Conservation (phyloP, 2,329 filamentous ascomycete species). For the Pestalotiopsis sp. region DNA sequence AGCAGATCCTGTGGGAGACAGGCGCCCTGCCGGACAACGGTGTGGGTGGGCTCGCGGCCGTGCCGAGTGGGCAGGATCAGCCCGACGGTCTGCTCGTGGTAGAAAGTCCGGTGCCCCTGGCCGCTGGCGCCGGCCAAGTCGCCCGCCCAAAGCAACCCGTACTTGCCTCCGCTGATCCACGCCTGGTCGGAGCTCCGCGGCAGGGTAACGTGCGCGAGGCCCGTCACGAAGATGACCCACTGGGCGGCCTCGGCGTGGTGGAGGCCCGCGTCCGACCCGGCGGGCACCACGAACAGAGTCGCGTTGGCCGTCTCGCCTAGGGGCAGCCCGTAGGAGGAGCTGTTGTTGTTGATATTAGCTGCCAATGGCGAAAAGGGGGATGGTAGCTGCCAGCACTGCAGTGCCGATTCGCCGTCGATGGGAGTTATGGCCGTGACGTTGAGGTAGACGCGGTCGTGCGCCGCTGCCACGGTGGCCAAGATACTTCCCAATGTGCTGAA, state of each 20-base stretch:
- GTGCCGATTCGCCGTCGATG: background rate
- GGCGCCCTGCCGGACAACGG: conserved; percentile 1
- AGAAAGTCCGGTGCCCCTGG: conserved; percentile 5
- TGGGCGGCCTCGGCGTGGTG: conserved; percentile 6
- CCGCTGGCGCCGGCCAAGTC: background rate
- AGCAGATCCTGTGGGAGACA: conserved; percentile 6
- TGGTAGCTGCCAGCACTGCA: conserved; percentile 13
- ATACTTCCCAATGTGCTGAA: background rate
- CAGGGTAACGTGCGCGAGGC: conserved; percentile 7
- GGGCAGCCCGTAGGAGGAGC: background rate
- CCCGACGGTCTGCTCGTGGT: conserved; percentile 5
- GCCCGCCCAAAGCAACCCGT: conserved; percentile 6
- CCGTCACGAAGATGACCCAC: conserved; percentile 4
- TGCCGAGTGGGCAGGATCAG: background rate
- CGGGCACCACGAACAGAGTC: background rate
- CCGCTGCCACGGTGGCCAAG: background rate
- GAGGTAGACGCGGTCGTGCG: background rate
- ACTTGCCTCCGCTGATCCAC: conserved; percentile 13
- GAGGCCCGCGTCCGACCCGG: background rate
- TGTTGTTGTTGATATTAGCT: too few species aligned
- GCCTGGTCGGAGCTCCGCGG: conserved; percentile 1
- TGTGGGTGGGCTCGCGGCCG: conserved; percentile 5
- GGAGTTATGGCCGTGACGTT: conserved; percentile 13
- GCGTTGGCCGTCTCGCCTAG: background rate
- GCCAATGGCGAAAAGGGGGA: background rate